Evolutionary conservation across 371 early-diverging fungal species (phyloP), one percentile per base, ranked within the genome.

Genomic region (Circinella umbellata): DNA sequence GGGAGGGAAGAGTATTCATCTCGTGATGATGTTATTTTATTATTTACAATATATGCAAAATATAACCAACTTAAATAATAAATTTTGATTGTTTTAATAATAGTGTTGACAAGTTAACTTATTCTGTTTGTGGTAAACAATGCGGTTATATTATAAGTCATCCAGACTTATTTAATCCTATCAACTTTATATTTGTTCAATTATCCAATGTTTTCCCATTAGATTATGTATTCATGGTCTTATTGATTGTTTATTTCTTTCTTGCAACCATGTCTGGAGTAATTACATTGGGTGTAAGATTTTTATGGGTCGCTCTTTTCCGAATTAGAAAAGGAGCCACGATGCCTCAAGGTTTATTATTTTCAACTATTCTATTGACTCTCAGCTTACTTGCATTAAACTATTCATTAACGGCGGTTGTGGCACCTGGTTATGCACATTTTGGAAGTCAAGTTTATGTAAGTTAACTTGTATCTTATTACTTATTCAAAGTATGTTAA

Each of bases 381-480:
- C 76, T 91, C 53, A 81, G 86, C 46, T 67, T 90, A 35, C 78
- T 89, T n/a, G 89, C 89, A 8, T 70, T 90, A 36, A 82, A 84
- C 42, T 90, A 89, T 61, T 79, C 87, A 0, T 54, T 89, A 62
- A 88, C 88, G 39, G 83, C 84, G 62, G 79, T 86, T 10, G 84
- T 90, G 15, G 88, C 89, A 35, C 92, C 92, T 14, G 86, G 87
- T 1, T 91, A 91, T 70, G 79, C 90, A 47, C 89, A 88, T 75
- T 91, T 88, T 77, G 90, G 91, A 47, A 87, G 86, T 66, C 91
- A 91, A 75, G 80, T 81, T 62, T 91, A 88, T 74, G 89, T 90
- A 78, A 74, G 88, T 75, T 8, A 53, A 13, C 14, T 55, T 35
- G 17, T 27, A 42, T 6, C 0, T 42, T 42, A 42, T 42, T 42